Percentiles rank a stretch among this genome's conserved stretches.
These are phyloP conservation scores for Plasmodium gallinaceum DNA, from an alignment of 169 alveolate species.

Conservation along the genomic window DNA sequence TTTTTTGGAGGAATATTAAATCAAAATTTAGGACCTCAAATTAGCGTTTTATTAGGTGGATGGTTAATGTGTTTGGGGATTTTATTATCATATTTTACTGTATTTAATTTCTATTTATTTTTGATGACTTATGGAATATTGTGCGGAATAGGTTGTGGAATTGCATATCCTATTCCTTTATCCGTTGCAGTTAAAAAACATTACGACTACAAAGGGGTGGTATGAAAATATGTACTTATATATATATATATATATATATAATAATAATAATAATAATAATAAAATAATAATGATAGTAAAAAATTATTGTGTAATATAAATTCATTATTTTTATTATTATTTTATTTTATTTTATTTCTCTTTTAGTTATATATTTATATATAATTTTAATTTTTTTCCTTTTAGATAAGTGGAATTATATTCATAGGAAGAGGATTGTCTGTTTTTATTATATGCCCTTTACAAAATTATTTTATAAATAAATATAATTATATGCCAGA, in stretches of 20 bases:
- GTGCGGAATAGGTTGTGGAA: conserved; percentile 77
- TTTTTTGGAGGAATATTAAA: conserved; percentile 73
- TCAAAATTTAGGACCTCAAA: conserved; percentile 72
- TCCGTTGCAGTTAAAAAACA: conserved; percentile 74
- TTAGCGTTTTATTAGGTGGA: conserved; percentile 70
- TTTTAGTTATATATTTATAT: neutral
- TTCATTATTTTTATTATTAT: neutral
- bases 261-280: too few relatives aligned
- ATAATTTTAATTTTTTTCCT: neutral
- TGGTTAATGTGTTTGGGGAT: conserved; percentile 75
- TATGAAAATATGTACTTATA: neutral
- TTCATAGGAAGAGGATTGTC: conserved; percentile 68
- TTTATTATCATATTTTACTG: conserved; percentile 70
- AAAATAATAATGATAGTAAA: neutral
- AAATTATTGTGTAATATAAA: too few relatives aligned
- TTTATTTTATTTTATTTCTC: neutral
- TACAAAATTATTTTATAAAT: conserved; percentile 53
- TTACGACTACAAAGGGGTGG: conserved; percentile 74
- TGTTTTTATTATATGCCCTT: conserved; percentile 50
- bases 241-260: neutral
- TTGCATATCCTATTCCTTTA: conserved; percentile 75
- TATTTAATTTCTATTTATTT: conserved; percentile 61
- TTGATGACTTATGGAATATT: conserved; percentile 73
- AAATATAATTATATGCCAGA: conserved; percentile 69
- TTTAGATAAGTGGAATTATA: conserved; percentile 60